Evolutionary conservation across 306 rosid genomes (phyloP).

Genomic region (Cucurbita pepo): DNA sequence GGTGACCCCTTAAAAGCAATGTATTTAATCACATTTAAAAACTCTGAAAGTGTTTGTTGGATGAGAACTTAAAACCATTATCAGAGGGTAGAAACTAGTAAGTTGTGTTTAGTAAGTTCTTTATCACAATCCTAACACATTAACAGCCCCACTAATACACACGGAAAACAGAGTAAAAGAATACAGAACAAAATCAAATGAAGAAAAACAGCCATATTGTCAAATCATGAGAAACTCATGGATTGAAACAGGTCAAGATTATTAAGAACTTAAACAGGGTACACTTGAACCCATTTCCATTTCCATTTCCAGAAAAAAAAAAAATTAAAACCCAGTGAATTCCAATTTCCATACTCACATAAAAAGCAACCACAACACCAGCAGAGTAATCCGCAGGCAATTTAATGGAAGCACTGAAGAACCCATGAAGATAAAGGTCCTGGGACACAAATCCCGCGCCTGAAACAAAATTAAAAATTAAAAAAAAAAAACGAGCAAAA

Average conservation of each 20-base stretch:
- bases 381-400: slow-evolving; percentile 62
- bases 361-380: slow-evolving; percentile 90
- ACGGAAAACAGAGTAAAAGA: not conserved
- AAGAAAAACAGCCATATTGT: not conserved
- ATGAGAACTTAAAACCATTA: no score
- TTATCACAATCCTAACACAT: not conserved
- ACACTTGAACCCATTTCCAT: not conserved
- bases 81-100: not conserved
- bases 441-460: slow-evolving; percentile 70
- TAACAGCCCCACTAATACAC: not conserved
- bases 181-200: not conserved
- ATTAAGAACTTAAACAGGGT: not conserved
- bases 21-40: not conserved
- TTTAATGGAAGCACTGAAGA: slow-evolving; percentile 54
- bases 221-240: not conserved
- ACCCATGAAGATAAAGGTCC: slow-evolving; percentile 54
- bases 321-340: not conserved
- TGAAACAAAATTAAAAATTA: not conserved
- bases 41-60: no score
- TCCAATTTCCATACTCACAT: slow-evolving; percentile 38
- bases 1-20: not conserved
- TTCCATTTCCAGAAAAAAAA: not conserved
- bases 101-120: not conserved
- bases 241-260: not conserved
- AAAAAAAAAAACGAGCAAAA: not conserved